Conservation (phyloP, 148 eudicot species). For the Vaccinium macrocarpon region DNA sequence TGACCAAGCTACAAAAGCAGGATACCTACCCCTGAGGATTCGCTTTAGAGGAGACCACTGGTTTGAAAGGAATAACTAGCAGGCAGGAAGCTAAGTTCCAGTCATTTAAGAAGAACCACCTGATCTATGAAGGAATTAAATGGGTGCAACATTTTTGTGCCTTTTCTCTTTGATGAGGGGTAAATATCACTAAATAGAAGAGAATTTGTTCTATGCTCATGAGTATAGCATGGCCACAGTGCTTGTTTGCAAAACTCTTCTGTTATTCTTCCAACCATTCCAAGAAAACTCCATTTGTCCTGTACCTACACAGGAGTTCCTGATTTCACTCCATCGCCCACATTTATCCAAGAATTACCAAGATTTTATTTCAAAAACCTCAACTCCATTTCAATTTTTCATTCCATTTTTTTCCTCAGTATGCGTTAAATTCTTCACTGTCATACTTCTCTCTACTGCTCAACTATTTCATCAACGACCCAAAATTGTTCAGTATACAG, state of each 20-base stretch:
- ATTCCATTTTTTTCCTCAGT: background rate
- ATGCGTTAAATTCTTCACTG: background rate
- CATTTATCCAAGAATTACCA: background rate
- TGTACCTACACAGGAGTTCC: background rate
- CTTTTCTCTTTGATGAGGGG: background rate
- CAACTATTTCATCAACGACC: background rate
- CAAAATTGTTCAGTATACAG: background rate
- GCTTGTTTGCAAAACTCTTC: background rate
- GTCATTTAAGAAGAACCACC: background rate
- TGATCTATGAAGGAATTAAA: background rate
- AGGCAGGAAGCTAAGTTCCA: background rate
- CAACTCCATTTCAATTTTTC: background rate
- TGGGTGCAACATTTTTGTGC: background rate
- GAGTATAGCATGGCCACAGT: background rate
- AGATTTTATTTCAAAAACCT: background rate
- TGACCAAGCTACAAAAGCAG: background rate
- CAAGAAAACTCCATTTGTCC: background rate
- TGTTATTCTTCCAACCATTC: background rate
- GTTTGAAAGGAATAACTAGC: background rate
- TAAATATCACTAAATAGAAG: background rate
- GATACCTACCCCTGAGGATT: background rate
- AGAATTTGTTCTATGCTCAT: background rate
- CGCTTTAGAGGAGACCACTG: background rate
- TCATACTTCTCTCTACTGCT: background rate
- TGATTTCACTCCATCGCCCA: background rate